Base-by-base conservation (phyloP, 169 alveolate species). In the Cryptosporidium meleagridis region DNA sequence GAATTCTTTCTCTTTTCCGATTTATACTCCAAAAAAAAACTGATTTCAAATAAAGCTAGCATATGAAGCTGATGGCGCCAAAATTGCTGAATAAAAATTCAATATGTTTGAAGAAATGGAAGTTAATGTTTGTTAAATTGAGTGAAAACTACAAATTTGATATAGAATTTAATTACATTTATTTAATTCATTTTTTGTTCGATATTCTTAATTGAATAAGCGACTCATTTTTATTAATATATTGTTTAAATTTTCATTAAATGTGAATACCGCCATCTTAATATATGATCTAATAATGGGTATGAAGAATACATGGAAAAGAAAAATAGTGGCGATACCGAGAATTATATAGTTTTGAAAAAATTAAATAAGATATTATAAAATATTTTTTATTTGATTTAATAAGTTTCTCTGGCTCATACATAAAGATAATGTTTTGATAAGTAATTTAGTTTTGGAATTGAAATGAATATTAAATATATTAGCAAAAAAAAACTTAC, bases 281-380 rank as follows among this genome's bases (percentile, higher is more conserved):
- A 18, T 45, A 55, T 55, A 23, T 55, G 65, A 55, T 55, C 65
- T 55, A 55, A 55, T 21, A 55, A 55, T 55, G 61, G 61, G n/a
- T 55, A 55, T n/a, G 10, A 7, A 16, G 33, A 55, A 55, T 16
- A 55, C 6, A 55, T 55, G 3, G 10, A 23, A 23, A 55, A 23
- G 21, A 55, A 55, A 21, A 55, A 45, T 45, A 55, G 23, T 55
- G 65, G 31, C 29, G 65, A 55, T 55, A 55, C 65, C 65, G 65
- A 21, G 65, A 1, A 18, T 7, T 55, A 7, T 0, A 55, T 55
- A 55, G 26, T 21, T 55, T 55, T 23, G 21, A 7, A 21, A 55
- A 21, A 7, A 31, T 55, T 21, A n/a, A n/a, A 55, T 23, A 21
- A 55, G 21, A 18, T 18, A 55, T 2, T 55, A 45, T 14, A 45